Evolutionary conservation across 2,329 filamentous ascomycete species (phyloP).

Genomic region (Tolypocladium tundrense): DNA sequence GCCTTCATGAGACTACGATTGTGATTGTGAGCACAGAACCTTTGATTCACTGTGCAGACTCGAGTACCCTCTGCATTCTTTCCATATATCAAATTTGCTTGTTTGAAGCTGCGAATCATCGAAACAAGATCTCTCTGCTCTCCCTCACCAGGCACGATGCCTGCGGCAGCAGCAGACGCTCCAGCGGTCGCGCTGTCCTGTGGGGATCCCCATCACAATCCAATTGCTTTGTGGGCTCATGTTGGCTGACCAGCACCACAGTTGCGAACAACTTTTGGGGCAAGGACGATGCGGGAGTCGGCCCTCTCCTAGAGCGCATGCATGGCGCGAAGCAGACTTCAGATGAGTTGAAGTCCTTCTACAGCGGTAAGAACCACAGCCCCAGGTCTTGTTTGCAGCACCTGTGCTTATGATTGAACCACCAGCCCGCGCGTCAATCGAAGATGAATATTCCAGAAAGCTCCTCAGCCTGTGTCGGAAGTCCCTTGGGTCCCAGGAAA

Average conservation of each 20-base stretch:
- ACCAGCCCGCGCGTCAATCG: slow-evolving; percentile 76
- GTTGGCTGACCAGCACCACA: slow-evolving; percentile 22
- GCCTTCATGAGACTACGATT: neutral
- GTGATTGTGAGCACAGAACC: neutral
- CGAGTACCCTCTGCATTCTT: neutral
- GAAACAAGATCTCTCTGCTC: neutral
- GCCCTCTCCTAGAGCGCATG: slow-evolving; percentile 88
- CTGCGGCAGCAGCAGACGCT: slow-evolving; percentile 48
- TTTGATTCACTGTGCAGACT: neutral
- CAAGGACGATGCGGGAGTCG: slow-evolving; percentile 93
- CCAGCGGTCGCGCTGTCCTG: slow-evolving; percentile 60
- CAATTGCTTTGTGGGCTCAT: neutral
- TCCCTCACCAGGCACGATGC: slow-evolving; percentile 34
- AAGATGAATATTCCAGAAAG: slow-evolving; percentile 93
- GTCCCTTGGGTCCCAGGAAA: slow-evolving; percentile 77
- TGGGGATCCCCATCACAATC: slow-evolving; percentile 23
- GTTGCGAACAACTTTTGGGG: slow-evolving; percentile 99
- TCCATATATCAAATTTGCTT: too few relatives aligned
- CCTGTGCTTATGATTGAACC: neutral
- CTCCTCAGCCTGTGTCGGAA: slow-evolving; percentile 79
- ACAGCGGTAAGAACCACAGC: slow-evolving; percentile 49
- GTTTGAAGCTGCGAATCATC: neutral
- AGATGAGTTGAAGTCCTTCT: slow-evolving; percentile 89
- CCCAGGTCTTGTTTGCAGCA: neutral
- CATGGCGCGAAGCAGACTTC: slow-evolving; percentile 86